Percentiles rank a stretch among this genome's conserved stretches.
Conservation (phyloP, 2,329 filamentous ascomycete genomes). For the Neonectria neomacrospora region DNA sequence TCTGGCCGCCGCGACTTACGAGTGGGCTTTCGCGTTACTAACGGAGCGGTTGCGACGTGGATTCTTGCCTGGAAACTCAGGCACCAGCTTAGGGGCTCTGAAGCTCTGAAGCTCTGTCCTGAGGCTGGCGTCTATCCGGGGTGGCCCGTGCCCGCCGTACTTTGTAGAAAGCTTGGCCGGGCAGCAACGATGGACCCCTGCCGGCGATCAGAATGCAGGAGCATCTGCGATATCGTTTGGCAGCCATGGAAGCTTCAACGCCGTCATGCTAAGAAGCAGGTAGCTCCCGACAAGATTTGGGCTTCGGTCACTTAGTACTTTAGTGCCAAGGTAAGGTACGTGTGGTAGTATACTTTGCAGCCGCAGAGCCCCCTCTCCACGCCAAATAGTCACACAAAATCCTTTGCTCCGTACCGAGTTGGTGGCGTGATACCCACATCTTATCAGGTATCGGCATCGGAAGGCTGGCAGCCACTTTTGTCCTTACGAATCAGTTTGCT, state of each 20-base stretch:
- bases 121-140: neutral
- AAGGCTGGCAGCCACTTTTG: slow-evolving; percentile 16
- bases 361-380: neutral
- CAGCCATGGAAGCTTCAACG: neutral
- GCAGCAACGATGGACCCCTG: slow-evolving; percentile 26
- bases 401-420: neutral
- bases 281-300: neutral
- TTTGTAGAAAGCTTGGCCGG: slow-evolving; percentile 22
- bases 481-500: slow-evolving; percentile 13
- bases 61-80: slow-evolving; percentile 41
- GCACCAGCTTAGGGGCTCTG: neutral
- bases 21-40: slow-evolving; percentile 44
- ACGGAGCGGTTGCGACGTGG: slow-evolving; percentile 37
- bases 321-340: neutral
- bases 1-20: slow-evolving; percentile 44
- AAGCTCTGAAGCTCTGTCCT: neutral
- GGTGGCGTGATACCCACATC: slow-evolving; percentile 19
- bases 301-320: too few species aligned
- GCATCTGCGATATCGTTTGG: neutral
- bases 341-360: neutral
- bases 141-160: slow-evolving; percentile 33
- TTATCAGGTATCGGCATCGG: slow-evolving; percentile 7
- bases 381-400: neutral
- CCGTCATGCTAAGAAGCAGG: neutral
- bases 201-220: slow-evolving; percentile 25